Evolutionary conservation across 352 stramenopile species (phyloP).

Genomic region (Aphanomyces cochlioides): DNA sequence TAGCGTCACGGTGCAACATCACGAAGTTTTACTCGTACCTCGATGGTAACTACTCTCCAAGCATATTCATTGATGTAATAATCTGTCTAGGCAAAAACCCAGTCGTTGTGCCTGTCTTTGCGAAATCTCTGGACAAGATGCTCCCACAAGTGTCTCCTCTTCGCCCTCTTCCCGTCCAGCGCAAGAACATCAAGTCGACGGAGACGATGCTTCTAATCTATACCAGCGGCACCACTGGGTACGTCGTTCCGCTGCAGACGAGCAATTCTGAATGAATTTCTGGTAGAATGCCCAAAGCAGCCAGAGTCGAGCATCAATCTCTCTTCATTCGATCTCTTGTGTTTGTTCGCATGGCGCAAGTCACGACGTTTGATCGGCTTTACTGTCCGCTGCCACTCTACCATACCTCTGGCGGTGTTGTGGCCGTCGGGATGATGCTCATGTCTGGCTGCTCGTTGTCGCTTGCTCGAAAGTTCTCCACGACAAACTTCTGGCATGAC

Average conservation of each 20-base stretch:
- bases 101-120: slow-evolving; percentile 29
- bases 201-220: slow-evolving; percentile 81
- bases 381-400: slow-evolving; percentile 83
- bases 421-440: slow-evolving; percentile 79
- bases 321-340: slow-evolving; percentile 57
- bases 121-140: slow-evolving; percentile 46
- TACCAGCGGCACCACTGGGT: slow-evolving; percentile 76
- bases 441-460: slow-evolving; percentile 66
- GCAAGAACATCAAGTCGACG: slow-evolving; percentile 42
- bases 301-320: slow-evolving; percentile 68
- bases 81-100: not conserved
- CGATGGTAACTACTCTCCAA: slow-evolving; percentile 36
- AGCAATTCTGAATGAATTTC: not conserved
- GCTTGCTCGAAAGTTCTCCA: slow-evolving; percentile 75
- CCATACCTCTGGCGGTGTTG: slow-evolving; percentile 75
- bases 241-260: not conserved
- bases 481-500: slow-evolving; percentile 71
- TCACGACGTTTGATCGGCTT: slow-evolving; percentile 57
- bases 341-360: slow-evolving; percentile 50
- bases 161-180: slow-evolving; percentile 34
- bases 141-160: slow-evolving; percentile 26
- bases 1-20: slow-evolving; percentile 39
- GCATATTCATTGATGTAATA: not conserved
- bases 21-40: slow-evolving; percentile 53
- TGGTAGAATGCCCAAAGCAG: slow-evolving; percentile 59